phyloP scores from a whole-genome alignment of 257 asterid genomes.

The Salvia rosmarinus region DNA sequence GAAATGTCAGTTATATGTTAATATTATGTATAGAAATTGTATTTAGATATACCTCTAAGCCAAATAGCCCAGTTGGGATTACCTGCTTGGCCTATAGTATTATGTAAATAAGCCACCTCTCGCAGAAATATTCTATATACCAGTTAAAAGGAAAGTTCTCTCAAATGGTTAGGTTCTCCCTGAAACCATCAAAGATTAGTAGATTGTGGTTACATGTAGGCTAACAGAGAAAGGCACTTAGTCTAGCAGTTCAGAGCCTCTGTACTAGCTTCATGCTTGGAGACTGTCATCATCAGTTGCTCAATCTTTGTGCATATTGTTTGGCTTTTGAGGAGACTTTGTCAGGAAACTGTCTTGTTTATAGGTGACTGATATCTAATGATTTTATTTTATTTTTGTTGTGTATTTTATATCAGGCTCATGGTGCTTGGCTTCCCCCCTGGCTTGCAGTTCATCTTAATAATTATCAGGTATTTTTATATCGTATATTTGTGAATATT shows the following conservation, averaged over 20 bases:
- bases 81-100: background rate
- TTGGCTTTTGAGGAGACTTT: conserved; percentile 4
- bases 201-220: background rate
- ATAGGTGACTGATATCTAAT: background rate
- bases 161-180: background rate
- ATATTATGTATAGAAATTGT: background rate
- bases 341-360: background rate
- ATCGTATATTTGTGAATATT: background rate
- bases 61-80: background rate
- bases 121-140: background rate
- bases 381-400: background rate
- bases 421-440: conserved; percentile 90
- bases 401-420: conserved; percentile 53
- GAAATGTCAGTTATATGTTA: background rate
- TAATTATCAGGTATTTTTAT: conserved; percentile 57
- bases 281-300: background rate
- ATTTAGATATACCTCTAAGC: background rate
- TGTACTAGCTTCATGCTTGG: background rate
- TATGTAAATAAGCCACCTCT: background rate
- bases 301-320: background rate
- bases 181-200: background rate
- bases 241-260: background rate
- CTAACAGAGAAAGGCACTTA: background rate
- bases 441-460: conserved; percentile 65
- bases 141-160: background rate